Conservation (phyloP, 2,329 filamentous ascomycete species). For the Aschersonia sp. region DNA sequence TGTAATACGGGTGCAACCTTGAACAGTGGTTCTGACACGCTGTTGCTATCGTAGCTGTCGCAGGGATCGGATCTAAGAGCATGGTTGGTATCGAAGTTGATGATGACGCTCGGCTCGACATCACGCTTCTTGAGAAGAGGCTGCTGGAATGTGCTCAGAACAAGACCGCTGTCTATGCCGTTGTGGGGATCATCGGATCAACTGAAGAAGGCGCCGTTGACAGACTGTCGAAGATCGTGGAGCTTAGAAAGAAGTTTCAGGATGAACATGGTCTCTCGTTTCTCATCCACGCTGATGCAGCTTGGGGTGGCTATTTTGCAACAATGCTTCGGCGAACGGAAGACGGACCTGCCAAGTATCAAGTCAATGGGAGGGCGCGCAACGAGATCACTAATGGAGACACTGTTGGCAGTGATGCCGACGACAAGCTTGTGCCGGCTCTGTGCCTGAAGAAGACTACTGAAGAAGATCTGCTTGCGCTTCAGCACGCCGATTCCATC, state of each 20-base stretch:
- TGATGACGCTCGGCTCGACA: conserved; percentile 21
- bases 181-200: conserved; percentile 30
- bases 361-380: neutral
- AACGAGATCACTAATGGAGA: no score
- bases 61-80: conserved; percentile 27
- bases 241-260: conserved; percentile 24
- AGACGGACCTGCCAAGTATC: neutral
- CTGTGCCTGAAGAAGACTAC: conserved; percentile 16
- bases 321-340: conserved; percentile 24
- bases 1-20: neutral
- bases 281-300: conserved; percentile 29
- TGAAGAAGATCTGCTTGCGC: conserved; percentile 21
- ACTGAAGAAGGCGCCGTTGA: conserved; percentile 34
- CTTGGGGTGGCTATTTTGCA: conserved; percentile 35
- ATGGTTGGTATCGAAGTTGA: conserved; percentile 25
- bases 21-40: neutral
- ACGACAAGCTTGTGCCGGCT: conserved; percentile 17
- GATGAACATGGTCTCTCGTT: conserved; percentile 25
- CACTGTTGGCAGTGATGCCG: neutral
- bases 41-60: conserved; percentile 16
- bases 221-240: conserved; percentile 13
- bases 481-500: conserved; percentile 26
- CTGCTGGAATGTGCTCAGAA: conserved; percentile 16
- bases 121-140: conserved; percentile 7
- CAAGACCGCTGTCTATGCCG: conserved; percentile 22